Evolutionary conservation across 2,329 filamentous ascomycete genomes (phyloP), one percentile per base, ranked within the genome.

Genomic region (Ramichloridium luteum): DNA sequence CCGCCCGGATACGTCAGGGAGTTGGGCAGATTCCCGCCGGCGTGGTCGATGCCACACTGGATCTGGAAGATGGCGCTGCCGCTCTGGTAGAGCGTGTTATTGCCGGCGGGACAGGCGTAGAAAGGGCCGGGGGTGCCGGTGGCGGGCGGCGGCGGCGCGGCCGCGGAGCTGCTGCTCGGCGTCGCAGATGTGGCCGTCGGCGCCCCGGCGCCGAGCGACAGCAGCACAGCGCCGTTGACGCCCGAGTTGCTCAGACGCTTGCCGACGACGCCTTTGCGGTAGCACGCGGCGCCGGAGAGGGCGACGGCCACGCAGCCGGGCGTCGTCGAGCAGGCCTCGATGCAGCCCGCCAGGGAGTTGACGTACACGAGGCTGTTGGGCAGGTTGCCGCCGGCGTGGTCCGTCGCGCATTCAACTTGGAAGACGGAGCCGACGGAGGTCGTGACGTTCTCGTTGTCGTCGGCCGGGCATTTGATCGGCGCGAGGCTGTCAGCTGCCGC

Each of bases 281-380:
- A 54, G 35, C 46, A 49, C 11, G 50, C 46, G 10, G 38, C 15
- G 11, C 51, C 50, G 13, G 41, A 42, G 4, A 47, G 35, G n/a
- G 43, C 44, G 17, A 53, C 48, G 23, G 49, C 48, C 16, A 51
- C 48, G 37, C 50, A 53, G 25, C 42, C 44, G 9, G 31, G 16
- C 1, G 38, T 45, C 13, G 36, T 33, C 20, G 41, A 47, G 30
- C 50, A 53, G 25, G 39, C 38, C 13, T 41, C 34, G 32, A 53
- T 44, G 34, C 50, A 53, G 14, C 35, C 26, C 13, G 40, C 36
- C 27, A 51, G 42, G 28, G 27, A 41, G 16, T 18, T 16, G 26
- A 46, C 43, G 18, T 36, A 36, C 9, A 34, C 29, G 12, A 25
- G 38, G 16, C 31, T 28, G 14, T 35, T 31, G 8, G 31, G 29